A percentile compares a stretch with the other conserved stretches of the same genome.
phyloP scores from a whole-genome alignment of 1,284 basidiomycete genomes.

The Fomitopsis betulina region DNA sequence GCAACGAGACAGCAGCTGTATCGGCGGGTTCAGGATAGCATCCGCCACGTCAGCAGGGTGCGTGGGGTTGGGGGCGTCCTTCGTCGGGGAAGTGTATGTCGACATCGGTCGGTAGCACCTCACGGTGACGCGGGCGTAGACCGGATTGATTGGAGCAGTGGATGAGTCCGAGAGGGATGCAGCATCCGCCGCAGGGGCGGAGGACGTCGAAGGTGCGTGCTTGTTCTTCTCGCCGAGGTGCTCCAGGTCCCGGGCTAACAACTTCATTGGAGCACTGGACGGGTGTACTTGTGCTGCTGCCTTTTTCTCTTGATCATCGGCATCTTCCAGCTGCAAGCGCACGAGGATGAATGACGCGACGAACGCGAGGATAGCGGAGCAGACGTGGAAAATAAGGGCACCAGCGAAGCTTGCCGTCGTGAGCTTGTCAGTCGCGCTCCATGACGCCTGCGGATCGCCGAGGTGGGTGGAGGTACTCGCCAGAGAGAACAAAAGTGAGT shows the following conservation, averaged over 20 bases:
- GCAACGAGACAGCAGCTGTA: slow-evolving; percentile 28
- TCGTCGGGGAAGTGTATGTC: not conserved
- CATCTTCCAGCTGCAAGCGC: slow-evolving; percentile 26
- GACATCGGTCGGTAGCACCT: not conserved
- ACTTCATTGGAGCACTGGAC: not conserved
- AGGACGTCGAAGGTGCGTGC: slow-evolving; percentile 9
- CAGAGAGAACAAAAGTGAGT: slow-evolving; percentile 29
- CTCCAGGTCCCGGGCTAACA: slow-evolving; percentile 5
- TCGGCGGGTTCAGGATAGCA: slow-evolving; percentile 20
- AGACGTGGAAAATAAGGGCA: slow-evolving; percentile 33
- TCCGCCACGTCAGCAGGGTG: not conserved
- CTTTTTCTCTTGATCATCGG: slow-evolving; percentile 18
- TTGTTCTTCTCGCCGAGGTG: not conserved
- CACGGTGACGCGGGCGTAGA: slow-evolving; percentile 3
- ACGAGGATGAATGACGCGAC: slow-evolving; percentile 31
- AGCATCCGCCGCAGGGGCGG: not conserved
- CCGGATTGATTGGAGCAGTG: not conserved
- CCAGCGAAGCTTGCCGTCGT: slow-evolving; percentile 29
- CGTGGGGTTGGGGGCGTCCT: not conserved
- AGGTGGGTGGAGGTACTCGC: slow-evolving; percentile 16
- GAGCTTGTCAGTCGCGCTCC: slow-evolving; percentile 19
- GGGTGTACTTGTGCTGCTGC: not conserved
- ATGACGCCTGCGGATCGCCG: slow-evolving; percentile 8
- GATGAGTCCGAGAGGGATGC: not conserved
- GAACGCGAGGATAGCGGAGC: slow-evolving; percentile 30